Base-by-base conservation (phyloP, 2,329 filamentous ascomycete species). In the Fusarium miscanthi region DNA sequence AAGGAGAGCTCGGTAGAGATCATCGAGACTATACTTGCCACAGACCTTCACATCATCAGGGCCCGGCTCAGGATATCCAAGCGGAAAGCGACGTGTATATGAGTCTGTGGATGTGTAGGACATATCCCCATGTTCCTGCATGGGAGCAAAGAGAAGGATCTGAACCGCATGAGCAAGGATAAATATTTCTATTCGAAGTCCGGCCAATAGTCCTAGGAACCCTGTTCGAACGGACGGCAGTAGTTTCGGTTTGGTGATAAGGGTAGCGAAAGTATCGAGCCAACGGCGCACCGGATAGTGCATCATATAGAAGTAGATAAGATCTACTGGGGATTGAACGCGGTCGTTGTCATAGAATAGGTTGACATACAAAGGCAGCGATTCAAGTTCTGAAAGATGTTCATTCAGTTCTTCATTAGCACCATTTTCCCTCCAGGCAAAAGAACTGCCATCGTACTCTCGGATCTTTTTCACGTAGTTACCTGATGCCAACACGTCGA, bases 401-500 rank as follows among this genome's bases (percentile, higher is more conserved):
- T 48, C 4, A 6, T n/a, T 48, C 12, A 48, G 27, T 48, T 48
- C 45, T 8, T 16, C 4, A 7, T 21, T 48, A 19, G 19, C 8
- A 14, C 4, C 19, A 46, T 30, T 2, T 30, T 8, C 4, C 7
- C n/a, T 19, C 0, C 25, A 30, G 8, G 43, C 27, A 21, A 46
- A 46, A 8, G 27, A n/a, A 10, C 0, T 48, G 19, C 11, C 21
- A 16, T 48, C 45, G 9, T 48, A 31, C 19, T 48, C 19, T 6
- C 25, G 27, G 3, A 46, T n/a, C 13, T 30, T 46, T 9, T n/a
- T 8, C 13, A 5, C 3, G 2, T 0, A 9, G 19, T n/a, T 46
- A 0, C 30, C 5, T 7, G 27, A 30, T 11, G 4, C 43, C 2
- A 46, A 30, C 19, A 48, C 19, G 9, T 48, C 45, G 8, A 48